phyloP scores from a whole-genome alignment of 345 rosid species.

The Boechera retrofracta region DNA sequence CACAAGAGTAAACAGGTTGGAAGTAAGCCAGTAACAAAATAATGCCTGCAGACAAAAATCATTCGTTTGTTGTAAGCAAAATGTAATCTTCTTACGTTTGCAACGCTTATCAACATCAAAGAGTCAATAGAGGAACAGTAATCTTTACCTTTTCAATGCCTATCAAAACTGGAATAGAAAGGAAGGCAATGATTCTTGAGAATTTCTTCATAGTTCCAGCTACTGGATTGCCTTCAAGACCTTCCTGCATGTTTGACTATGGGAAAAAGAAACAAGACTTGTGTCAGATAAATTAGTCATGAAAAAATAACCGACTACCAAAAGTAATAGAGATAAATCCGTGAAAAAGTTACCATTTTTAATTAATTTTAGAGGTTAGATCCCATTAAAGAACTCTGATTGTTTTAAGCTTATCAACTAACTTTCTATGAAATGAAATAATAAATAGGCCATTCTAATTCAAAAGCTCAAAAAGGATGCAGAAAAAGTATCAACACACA shows the following conservation, averaged over 20 bases:
- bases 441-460: background rate
- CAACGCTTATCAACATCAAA: constrained; percentile 14
- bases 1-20: constrained; percentile 53
- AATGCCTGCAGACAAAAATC: constrained; percentile 48
- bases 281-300: background rate
- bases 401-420: constrained; percentile 3
- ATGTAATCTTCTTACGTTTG: background rate
- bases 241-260: constrained; percentile 65
- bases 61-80: constrained; percentile 1
- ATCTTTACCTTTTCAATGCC: constrained; percentile 52
- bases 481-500: constrained; percentile 5
- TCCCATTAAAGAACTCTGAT: constrained; percentile 1
- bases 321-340: background rate
- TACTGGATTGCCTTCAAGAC: constrained; percentile 62
- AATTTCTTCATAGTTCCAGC: constrained; percentile 67
- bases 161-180: constrained; percentile 59
- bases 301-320: background rate
- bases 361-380: constrained; percentile 12
- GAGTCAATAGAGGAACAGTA: background rate
- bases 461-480: background rate
- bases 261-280: background rate
- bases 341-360: background rate
- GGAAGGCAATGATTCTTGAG: constrained; percentile 59
- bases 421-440: background rate
- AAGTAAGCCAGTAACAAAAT: constrained; percentile 62